Evolutionary conservation across 2,329 filamentous ascomycete species (phyloP), one percentile per base, ranked within the genome.

Genomic region (Stenocarpella maydis): DNA sequence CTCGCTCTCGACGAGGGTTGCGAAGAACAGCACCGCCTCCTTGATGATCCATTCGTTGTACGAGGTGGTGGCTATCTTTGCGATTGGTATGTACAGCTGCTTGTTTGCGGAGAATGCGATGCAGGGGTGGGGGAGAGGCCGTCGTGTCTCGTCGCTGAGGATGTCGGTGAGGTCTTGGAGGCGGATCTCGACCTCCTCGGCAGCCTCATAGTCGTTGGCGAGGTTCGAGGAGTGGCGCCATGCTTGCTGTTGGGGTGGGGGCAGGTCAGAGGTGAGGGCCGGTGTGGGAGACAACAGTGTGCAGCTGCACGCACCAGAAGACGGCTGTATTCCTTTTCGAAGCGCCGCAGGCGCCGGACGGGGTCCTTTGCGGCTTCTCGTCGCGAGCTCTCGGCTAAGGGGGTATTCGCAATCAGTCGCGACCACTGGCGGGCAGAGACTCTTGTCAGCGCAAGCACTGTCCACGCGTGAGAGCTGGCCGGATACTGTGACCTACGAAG

Each of bases 1-100:
- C 80, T 98, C 96, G 78, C 94, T 96, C 81, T 99, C 96, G 75
- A 98, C 93, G 72, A 99, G 86, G 19, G 94, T 94, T 69, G 93
- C 94, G 80, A 98, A 98, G 77, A 98, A 90, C 49, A 91, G 85
- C 45, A 97, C 92, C 31, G 93, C 92, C 76, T 95, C 92, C 73
- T 91, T 90, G 74, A 98, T 91, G 76, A 98, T 91, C 77, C 89
- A 91, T 75, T 97, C 92, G 79, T 97, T 92, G 78, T 93, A 91
- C 39, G 92, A 94, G 0, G 91, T 91, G 2, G 93, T 90, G 3
- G 95, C 94, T 74, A 98, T 94, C 81, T 97, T 94, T 72, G 93
- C 92, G 72, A 98, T 91, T 15, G 93, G 92, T 5, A 94, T 90
- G 79, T 97, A 99, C 64, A 98, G 92, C 78, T 97, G 93, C 74